These are phyloP conservation scores for Hypomyces perniciosus DNA, from an alignment of 2,329 filamentous ascomycete species.

Conservation along the genomic window DNA sequence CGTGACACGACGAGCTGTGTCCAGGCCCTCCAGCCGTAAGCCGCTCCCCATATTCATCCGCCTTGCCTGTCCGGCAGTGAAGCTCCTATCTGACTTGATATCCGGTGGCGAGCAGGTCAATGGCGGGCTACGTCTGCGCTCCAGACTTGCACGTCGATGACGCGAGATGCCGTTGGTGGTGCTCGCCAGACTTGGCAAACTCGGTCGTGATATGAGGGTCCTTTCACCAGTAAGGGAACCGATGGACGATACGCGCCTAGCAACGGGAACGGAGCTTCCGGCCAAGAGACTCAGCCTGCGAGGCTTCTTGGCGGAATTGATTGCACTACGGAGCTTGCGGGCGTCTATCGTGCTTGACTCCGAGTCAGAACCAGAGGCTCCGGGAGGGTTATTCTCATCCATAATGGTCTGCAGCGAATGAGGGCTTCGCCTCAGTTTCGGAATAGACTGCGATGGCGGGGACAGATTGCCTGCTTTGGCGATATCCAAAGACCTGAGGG, in stretches of 20 bases:
- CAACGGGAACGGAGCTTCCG: slow-evolving; percentile 29
- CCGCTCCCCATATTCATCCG: slow-evolving; percentile 50
- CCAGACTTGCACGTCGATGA: slow-evolving; percentile 44
- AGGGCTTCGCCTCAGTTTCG: slow-evolving; percentile 16
- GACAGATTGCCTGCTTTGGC: slow-evolving; percentile 46
- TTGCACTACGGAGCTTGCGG: slow-evolving; percentile 48
- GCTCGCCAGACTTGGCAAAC: slow-evolving; percentile 41
- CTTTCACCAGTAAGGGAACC: slow-evolving; percentile 30
- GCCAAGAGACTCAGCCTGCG: slow-evolving; percentile 36
- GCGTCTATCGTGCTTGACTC: slow-evolving; percentile 44
- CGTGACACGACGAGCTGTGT: slow-evolving; percentile 31
- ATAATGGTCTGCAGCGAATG: slow-evolving; percentile 29
- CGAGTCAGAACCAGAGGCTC: slow-evolving; percentile 40
- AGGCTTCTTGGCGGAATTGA: slow-evolving; percentile 46
- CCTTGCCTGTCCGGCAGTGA: slow-evolving; percentile 51
- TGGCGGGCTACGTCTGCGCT: slow-evolving; percentile 48
- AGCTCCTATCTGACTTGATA: slow-evolving; percentile 29
- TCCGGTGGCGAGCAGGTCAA: slow-evolving; percentile 47
- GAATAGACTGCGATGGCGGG: slow-evolving; percentile 31
- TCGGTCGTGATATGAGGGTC: slow-evolving; percentile 21
- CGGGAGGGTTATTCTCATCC: slow-evolving; percentile 49
- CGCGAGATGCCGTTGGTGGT: slow-evolving; percentile 51
- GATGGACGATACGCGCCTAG: slow-evolving; percentile 41
- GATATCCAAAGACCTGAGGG: slow-evolving; percentile 46
- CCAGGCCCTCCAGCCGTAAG: slow-evolving; percentile 26